Evolutionary conservation across 208 protist species (phyloP).

Genomic region (Leishmania guyanensis): DNA sequence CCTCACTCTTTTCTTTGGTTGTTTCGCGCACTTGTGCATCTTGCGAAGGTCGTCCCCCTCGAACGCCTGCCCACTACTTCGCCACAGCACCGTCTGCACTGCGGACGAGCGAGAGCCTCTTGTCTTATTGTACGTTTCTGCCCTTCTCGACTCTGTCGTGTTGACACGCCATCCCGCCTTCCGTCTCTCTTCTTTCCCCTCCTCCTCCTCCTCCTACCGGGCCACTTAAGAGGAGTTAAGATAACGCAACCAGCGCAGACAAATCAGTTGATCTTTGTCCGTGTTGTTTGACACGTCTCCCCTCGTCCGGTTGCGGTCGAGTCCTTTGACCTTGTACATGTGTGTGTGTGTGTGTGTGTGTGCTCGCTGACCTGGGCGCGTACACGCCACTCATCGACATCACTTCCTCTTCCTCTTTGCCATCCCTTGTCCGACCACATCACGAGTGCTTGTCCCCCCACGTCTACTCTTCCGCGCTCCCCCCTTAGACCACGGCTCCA

Average conservation of each 20-base stretch:
- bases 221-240: neutral
- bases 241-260: neutral
- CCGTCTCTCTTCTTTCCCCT: neutral
- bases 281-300: neutral
- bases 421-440: neutral
- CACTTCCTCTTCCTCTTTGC: neutral
- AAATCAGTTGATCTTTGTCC: neutral
- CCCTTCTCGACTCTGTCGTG: neutral
- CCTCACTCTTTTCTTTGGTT: neutral
- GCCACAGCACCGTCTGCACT: neutral
- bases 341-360: neutral
- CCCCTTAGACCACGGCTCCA: neutral
- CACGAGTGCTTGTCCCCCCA: neutral
- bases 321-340: neutral
- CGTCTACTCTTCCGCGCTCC: neutral
- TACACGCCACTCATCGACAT: neutral
- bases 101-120: neutral
- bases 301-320: neutral
- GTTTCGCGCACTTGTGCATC: neutral
- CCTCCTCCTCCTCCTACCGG: neutral
- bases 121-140: neutral
- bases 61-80: neutral
- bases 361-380: neutral
- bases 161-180: neutral
- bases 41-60: neutral